phyloP scores from a whole-genome alignment of 345 rosid genomes.

The Aquilaria yunnanensis region DNA sequence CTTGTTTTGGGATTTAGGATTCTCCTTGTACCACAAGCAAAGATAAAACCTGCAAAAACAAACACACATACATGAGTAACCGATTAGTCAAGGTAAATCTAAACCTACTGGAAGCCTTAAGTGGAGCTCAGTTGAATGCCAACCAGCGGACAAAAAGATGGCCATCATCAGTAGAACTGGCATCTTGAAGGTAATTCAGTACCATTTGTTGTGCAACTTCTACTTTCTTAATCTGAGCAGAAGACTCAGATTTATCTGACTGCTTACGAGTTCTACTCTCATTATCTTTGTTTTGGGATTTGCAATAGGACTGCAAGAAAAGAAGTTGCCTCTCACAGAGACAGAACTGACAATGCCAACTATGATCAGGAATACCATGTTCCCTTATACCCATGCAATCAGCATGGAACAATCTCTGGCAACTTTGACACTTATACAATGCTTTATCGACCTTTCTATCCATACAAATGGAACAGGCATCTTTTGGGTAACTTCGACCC shows the following conservation, averaged over 20 bases:
- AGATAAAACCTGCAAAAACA: constrained; percentile 75
- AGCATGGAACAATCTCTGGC: constrained; percentile 73
- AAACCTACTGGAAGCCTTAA: neutral
- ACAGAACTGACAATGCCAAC: constrained; percentile 84
- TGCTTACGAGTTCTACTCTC: constrained; percentile 18
- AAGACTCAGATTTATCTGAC: constrained; percentile 29
- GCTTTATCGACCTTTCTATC: constrained; percentile 53
- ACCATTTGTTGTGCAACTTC: constrained; percentile 90
- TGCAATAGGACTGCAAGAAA: constrained; percentile 74
- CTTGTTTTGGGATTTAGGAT: constrained; percentile 66
- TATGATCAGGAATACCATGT: constrained; percentile 54
- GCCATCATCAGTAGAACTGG: constrained; percentile 65
- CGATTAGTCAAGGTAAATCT: neutral
- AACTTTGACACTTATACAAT: constrained; percentile 68
- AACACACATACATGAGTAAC: constrained; percentile 1
- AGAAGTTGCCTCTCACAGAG: constrained; percentile 77
- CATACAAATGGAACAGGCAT: constrained; percentile 64
- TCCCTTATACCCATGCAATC: constrained; percentile 91
- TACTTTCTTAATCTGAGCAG: constrained; percentile 42
- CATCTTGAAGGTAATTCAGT: constrained; percentile 87
- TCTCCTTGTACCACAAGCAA: constrained; percentile 94
- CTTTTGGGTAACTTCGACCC: constrained; percentile 38
- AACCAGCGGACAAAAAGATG: constrained; percentile 89
- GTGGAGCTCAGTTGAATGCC: constrained; percentile 22
- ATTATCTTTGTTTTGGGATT: constrained; percentile 44